phyloP scores from a whole-genome alignment of 2,329 filamentous ascomycete genomes.

The Paracamarosporium sp. region DNA sequence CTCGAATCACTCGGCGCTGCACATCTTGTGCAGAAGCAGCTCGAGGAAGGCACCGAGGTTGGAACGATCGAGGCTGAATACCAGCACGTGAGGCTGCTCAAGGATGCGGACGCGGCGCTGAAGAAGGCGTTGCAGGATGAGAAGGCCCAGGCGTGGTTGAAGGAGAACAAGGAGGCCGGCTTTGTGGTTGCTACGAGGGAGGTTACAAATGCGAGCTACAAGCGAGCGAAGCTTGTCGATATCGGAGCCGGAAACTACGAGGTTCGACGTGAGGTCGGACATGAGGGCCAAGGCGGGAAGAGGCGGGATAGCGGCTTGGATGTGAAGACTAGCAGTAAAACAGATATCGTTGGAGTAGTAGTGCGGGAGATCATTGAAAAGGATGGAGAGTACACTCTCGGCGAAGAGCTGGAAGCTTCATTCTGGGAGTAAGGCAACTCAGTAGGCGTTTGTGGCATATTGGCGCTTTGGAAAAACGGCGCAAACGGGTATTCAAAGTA shows the following conservation, averaged over 20 bases:
- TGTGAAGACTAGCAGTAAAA: constrained; percentile 41
- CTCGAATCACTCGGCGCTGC: constrained; percentile 38
- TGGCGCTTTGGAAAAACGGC: background rate
- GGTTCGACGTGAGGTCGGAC: constrained; percentile 39
- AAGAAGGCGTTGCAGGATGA: constrained; percentile 34
- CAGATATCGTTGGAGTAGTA: constrained; percentile 43
- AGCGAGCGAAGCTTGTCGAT: constrained; percentile 40
- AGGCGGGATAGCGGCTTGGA: constrained; percentile 39
- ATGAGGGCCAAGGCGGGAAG: constrained; percentile 34
- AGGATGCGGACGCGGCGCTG: constrained; percentile 34
- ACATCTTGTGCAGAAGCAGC: constrained; percentile 36
- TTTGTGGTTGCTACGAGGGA: constrained; percentile 39
- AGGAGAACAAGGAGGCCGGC: constrained; percentile 36
- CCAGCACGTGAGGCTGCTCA: constrained; percentile 39
- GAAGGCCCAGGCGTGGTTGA: constrained; percentile 33
- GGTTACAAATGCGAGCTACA: constrained; percentile 44
- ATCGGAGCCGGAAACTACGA: constrained; percentile 38
- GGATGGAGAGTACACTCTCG: constrained; percentile 34
- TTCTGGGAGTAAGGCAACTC: constrained; percentile 31
- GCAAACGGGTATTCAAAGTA: background rate
- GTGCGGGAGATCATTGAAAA: constrained; percentile 36
- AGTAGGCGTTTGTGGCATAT: constrained; percentile 1
- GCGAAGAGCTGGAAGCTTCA: constrained; percentile 38
- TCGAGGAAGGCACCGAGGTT: constrained; percentile 31
- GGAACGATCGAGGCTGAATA: constrained; percentile 45